Conservation (phyloP, 2,329 filamentous ascomycete genomes). For the Diaporthe sp. region DNA sequence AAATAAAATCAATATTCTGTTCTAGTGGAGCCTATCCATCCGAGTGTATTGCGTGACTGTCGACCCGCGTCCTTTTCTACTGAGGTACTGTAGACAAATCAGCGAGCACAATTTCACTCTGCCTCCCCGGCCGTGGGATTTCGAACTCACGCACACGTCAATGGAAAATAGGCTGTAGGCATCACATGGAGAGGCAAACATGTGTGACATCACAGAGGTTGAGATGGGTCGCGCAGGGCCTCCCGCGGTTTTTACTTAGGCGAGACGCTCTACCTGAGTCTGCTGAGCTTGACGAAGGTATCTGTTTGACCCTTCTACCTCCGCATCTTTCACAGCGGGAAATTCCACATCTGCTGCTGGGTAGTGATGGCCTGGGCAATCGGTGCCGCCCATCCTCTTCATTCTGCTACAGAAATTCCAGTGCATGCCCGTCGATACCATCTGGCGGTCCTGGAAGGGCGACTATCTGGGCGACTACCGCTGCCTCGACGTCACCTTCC, state of each 20-base stretch:
- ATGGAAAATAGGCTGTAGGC: no score
- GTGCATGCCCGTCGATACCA: conserved; percentile 51
- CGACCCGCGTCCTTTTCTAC: background rate
- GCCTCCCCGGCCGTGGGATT: no score
- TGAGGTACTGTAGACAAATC: background rate
- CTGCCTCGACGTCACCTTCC: conserved; percentile 50
- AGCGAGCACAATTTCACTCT: background rate
- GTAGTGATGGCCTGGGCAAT: conserved; percentile 47
- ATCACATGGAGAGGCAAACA: background rate
- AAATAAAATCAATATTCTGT: background rate
- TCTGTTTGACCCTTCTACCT: conserved; percentile 50
- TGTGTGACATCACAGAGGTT: background rate
- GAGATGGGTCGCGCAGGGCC: background rate
- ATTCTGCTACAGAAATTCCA: conserved; percentile 51
- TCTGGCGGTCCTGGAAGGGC: conserved; percentile 53
- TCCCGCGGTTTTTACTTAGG: conserved; percentile 49
- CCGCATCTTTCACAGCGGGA: conserved; percentile 31
- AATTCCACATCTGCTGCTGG: conserved; percentile 42
- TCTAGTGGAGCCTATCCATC: background rate
- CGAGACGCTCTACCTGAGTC: conserved; percentile 51
- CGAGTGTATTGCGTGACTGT: no score
- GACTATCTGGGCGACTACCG: conserved; percentile 43
- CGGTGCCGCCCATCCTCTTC: conserved; percentile 47
- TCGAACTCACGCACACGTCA: background rate
- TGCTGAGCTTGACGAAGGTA: conserved; percentile 49